Conservation (phyloP, 768 basidiomycete genomes). For the Termitomyces heimii region DNA sequence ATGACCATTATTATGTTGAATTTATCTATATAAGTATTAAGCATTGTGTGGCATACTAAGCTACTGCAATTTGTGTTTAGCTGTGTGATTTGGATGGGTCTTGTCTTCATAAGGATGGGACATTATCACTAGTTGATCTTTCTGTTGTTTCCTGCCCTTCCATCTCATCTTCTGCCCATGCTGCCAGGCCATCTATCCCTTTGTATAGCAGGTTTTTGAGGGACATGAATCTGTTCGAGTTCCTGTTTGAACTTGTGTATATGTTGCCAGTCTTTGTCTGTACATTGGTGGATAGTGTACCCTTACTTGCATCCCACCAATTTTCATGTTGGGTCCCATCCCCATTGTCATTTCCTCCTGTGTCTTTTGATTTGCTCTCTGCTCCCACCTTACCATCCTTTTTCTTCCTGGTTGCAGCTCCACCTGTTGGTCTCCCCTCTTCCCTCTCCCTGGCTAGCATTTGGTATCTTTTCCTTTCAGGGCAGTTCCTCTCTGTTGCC, state of each 20-base stretch:
- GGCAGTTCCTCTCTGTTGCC: too few relatives aligned
- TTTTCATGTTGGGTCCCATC: too few relatives aligned
- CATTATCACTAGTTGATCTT: neutral
- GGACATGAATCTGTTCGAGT: neutral
- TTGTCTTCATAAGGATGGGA: neutral
- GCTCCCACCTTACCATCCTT: too few relatives aligned
- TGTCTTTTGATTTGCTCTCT: too few relatives aligned
- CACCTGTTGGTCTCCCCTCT: neutral
- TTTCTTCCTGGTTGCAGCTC: rapidly evolving
- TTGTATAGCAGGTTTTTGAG: neutral
- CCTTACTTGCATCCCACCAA: too few relatives aligned
- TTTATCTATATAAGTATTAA: too few relatives aligned
- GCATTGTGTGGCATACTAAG: too few relatives aligned
- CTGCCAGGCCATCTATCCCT: rapidly evolving
- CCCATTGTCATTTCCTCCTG: too few relatives aligned
- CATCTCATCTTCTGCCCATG: neutral
- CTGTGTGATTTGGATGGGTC: neutral
- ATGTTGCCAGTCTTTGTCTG: neutral
- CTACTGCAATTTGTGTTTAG: neutral
- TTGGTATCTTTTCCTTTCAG: too few relatives aligned
- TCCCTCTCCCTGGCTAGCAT: too few relatives aligned
- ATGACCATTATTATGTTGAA: too few relatives aligned
- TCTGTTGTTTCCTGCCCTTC: neutral
- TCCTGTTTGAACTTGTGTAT: neutral
- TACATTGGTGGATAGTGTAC: rapidly evolving